Evolutionary conservation across 2,329 filamentous ascomycete species (phyloP).

Genomic region (Neospermospora avenae): DNA sequence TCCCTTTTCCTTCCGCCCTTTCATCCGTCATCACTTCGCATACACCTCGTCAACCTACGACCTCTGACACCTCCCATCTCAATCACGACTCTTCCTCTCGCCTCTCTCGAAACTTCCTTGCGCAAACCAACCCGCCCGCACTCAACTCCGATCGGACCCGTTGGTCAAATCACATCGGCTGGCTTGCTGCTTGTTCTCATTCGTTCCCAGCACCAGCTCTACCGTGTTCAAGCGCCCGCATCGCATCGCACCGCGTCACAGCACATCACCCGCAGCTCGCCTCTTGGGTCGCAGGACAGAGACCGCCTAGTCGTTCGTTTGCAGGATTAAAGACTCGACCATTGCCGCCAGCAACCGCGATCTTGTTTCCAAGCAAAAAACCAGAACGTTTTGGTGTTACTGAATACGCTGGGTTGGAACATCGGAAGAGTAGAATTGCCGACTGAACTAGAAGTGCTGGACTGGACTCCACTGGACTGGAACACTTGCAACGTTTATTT

Average conservation of each 20-base stretch:
- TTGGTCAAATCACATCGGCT: not conserved
- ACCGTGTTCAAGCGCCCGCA: constrained; percentile 15
- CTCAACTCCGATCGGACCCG: not conserved
- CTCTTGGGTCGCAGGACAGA: constrained; percentile 27
- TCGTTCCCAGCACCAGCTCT: constrained; percentile 11
- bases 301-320: constrained; percentile 13
- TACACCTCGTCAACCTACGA: not conserved
- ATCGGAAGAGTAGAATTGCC: not conserved
- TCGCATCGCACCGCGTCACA: constrained; percentile 19
- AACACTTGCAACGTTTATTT: not conserved
- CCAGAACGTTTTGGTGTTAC: not conserved
- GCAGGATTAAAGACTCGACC: constrained; percentile 15
- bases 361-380: not conserved
- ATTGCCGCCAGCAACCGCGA: constrained; percentile 6
- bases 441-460: not conserved
- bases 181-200: not conserved
- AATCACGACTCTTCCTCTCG: not conserved
- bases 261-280: constrained; percentile 28
- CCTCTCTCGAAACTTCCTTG: not conserved
- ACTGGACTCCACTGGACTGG: too few species aligned
- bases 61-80: not conserved
- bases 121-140: not conserved
- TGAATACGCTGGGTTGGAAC: not conserved
- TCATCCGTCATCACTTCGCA: not conserved
- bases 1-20: not conserved